A percentile compares a stretch with the other conserved stretches of the same genome.
Conservation (phyloP, 2,329 filamentous ascomycete genomes). For the Hypoxylon sp. region DNA sequence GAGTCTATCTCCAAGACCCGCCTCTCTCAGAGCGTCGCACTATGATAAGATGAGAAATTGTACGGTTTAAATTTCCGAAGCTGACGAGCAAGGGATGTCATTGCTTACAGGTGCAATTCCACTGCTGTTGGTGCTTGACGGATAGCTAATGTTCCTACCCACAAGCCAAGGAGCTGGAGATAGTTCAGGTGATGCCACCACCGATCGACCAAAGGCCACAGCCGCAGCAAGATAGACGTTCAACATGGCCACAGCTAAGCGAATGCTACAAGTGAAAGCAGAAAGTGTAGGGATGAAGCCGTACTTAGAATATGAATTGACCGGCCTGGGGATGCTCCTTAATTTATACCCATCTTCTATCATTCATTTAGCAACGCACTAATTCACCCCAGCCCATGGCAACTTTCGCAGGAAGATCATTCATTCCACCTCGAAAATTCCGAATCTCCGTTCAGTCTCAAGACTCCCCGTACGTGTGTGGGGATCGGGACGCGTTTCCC, state of each 20-base stretch:
- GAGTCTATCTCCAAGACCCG: slow-evolving; percentile 46
- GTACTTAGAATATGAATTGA: background rate
- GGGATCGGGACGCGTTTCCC: background rate
- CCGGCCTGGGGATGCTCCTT: background rate
- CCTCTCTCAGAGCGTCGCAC: slow-evolving; percentile 47
- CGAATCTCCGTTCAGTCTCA: background rate
- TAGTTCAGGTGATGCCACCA: slow-evolving; percentile 6
- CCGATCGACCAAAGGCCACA: background rate
- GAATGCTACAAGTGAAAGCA: background rate
- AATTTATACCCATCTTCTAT: slow-evolving; percentile 4
- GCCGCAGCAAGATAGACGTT: slow-evolving; percentile 15
- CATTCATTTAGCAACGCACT: background rate
- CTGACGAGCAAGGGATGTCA: no score
- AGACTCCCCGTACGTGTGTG: slow-evolving; percentile 5
- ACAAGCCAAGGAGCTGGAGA: slow-evolving; percentile 13
- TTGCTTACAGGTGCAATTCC: slow-evolving; percentile 35
- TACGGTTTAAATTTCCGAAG: background rate
- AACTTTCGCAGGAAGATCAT: background rate
- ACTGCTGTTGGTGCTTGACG: slow-evolving; percentile 17
- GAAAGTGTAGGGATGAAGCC: background rate
- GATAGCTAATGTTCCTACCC: slow-evolving; percentile 10
- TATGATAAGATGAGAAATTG: slow-evolving; percentile 24
- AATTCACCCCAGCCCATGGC: background rate
- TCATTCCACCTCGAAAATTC: no score
- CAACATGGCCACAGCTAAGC: slow-evolving; percentile 21